A percentile compares a stretch with the other conserved stretches of the same genome.
Evolutionary conservation across 2,329 filamentous ascomycete species (phyloP).

Genomic region (Penicillium digitatum): DNA sequence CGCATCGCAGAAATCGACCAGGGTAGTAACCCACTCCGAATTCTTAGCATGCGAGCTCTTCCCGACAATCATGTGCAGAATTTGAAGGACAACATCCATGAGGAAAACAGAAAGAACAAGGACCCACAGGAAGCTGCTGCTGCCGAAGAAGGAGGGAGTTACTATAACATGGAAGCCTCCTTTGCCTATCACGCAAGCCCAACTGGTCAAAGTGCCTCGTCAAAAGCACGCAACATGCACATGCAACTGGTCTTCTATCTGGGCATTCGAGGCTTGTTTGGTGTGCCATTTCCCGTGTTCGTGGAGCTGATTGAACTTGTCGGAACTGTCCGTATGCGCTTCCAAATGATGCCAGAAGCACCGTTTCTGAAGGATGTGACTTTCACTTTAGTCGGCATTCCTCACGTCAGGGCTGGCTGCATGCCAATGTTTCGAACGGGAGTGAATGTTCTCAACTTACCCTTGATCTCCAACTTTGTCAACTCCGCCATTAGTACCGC

Average conservation of each 20-base stretch:
- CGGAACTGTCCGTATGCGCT: conserved; percentile 74
- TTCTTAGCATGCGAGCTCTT: conserved; percentile 80
- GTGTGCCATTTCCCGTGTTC: conserved; percentile 80
- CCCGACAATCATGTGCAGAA: conserved; percentile 77
- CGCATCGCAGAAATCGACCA: conserved; percentile 93
- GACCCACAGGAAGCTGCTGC: conserved; percentile 84
- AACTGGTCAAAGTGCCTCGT: conserved; percentile 63
- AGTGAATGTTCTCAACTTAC: conserved; percentile 85
- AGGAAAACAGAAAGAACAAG: conserved; percentile 73
- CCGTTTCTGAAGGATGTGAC: conserved; percentile 90
- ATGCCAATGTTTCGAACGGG: conserved; percentile 88
- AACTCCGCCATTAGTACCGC: conserved; percentile 90
- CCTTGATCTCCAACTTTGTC: conserved; percentile 92
- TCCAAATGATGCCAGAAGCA: conserved; percentile 83
- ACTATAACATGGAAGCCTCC: conserved; percentile 86
- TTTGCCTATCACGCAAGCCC: conserved; percentile 89
- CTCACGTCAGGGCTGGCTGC: conserved; percentile 83
- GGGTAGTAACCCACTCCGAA: conserved; percentile 82
- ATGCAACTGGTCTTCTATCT: conserved; percentile 95
- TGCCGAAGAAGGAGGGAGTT: conserved; percentile 84
- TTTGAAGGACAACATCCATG: conserved; percentile 74
- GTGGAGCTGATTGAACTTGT: conserved; percentile 90
- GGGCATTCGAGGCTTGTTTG: conserved; percentile 82
- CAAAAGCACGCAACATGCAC: conserved; percentile 91
- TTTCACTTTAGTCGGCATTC: conserved; percentile 89